Conservation (phyloP, 2,329 filamentous ascomycete genomes). For the Clarireedia homoeocarpa region DNA sequence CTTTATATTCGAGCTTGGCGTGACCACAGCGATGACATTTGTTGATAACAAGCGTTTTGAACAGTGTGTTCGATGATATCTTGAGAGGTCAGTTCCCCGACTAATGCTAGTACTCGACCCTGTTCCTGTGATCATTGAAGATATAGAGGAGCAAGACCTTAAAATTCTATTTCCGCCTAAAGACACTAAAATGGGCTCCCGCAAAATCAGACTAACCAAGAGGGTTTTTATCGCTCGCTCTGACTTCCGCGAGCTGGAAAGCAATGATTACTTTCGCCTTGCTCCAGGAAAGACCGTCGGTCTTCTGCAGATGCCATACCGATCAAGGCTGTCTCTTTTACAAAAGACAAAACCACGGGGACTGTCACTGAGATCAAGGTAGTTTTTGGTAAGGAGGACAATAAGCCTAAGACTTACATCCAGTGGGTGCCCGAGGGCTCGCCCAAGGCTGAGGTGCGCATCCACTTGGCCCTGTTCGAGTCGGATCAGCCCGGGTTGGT, state of each 20-base stretch:
- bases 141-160: constrained; percentile 62
- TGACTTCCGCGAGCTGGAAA: too few relatives aligned
- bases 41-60: constrained; percentile 82
- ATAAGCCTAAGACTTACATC: too few relatives aligned
- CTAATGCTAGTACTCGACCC: constrained; percentile 88
- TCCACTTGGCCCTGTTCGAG: constrained; percentile 80
- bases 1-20: constrained; percentile 85
- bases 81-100: constrained; percentile 80
- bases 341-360: too few relatives aligned
- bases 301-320: too few relatives aligned
- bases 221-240: constrained; percentile 80
- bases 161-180: constrained; percentile 75
- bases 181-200: constrained; percentile 59
- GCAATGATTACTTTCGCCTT: too few relatives aligned
- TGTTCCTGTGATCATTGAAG: constrained; percentile 72
- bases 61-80: constrained; percentile 72
- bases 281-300: too few relatives aligned
- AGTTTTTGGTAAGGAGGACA: too few relatives aligned
- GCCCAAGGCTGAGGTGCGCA: constrained; percentile 63
- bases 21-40: constrained; percentile 72
- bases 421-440: too few relatives aligned
- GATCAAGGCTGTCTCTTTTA: too few relatives aligned
- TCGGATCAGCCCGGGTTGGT: constrained; percentile 72
- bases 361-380: too few relatives aligned
- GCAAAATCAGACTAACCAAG: constrained; percentile 58